These are phyloP conservation scores for Boletus pseudopeckii DNA, from an alignment of 768 basidiomycete genomes.

Conservation along the genomic window DNA sequence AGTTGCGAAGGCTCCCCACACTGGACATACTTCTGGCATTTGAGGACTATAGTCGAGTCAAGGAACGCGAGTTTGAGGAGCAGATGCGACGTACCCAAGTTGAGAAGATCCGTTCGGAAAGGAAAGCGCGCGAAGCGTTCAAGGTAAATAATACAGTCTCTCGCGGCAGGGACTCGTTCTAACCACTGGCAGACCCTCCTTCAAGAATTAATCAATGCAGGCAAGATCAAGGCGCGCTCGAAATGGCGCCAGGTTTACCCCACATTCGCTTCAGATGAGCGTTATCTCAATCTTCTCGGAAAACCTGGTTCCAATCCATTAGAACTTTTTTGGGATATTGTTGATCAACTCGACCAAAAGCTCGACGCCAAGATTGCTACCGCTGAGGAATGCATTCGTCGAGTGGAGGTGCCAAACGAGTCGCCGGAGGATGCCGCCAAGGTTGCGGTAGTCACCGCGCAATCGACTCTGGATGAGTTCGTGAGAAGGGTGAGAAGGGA, in stretches of 20 bases:
- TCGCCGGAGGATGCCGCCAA: slow-evolving; percentile 30
- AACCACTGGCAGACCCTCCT: slow-evolving; percentile 57
- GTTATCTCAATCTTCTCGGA: slow-evolving; percentile 88
- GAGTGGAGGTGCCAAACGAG: slow-evolving; percentile 34
- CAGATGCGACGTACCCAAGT: slow-evolving; percentile 75
- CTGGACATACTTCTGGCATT: slow-evolving; percentile 91
- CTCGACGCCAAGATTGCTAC: slow-evolving; percentile 75
- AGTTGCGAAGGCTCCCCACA: slow-evolving; percentile 79
- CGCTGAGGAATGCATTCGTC: slow-evolving; percentile 59
- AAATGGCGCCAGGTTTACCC: slow-evolving; percentile 94
- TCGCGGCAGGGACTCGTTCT: background rate
- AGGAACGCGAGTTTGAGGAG: slow-evolving; percentile 90
- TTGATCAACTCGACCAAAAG: slow-evolving; percentile 83
- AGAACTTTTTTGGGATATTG: slow-evolving; percentile 93
- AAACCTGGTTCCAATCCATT: slow-evolving; percentile 93
- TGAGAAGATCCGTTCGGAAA: slow-evolving; percentile 77
- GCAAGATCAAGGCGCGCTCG: slow-evolving; percentile 72
- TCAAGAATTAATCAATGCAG: slow-evolving; percentile 57
- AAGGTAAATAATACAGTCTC: slow-evolving; percentile 45
- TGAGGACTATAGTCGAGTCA: slow-evolving; percentile 88
- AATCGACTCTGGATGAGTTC: slow-evolving; percentile 69
- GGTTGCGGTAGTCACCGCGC: slow-evolving; percentile 41
- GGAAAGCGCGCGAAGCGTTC: slow-evolving; percentile 91
- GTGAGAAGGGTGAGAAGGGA: slow-evolving; percentile 52
- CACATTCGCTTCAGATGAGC: slow-evolving; percentile 65